These are phyloP conservation scores for Vigna unguiculata DNA, from an alignment of 306 rosid species.

Conservation along the genomic window DNA sequence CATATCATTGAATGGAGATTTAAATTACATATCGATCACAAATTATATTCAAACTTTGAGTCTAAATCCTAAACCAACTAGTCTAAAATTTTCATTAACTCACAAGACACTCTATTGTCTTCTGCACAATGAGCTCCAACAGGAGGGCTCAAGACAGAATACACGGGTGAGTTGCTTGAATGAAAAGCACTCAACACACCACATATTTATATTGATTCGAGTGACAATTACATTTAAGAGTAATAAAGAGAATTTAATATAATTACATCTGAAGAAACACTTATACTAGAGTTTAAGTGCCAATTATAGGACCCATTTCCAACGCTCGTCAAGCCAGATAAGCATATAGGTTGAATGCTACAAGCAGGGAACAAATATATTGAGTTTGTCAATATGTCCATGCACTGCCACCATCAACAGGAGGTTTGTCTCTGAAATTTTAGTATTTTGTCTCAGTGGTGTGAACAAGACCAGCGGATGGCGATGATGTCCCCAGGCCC, in stretches of 20 bases:
- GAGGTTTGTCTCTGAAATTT: not conserved
- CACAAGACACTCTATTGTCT: not conserved
- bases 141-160: not conserved
- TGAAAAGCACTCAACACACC: not conserved
- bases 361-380: too few species aligned
- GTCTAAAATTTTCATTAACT: not conserved
- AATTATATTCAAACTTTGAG: constrained; percentile 1
- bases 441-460: not conserved
- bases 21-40: constrained; percentile 29
- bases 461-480: not conserved
- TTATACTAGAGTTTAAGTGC: not conserved
- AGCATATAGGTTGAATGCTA: too few species aligned
- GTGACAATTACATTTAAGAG: not conserved
- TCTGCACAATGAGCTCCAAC: not conserved
- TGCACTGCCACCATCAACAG: too few species aligned
- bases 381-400: not conserved
- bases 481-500: too few species aligned
- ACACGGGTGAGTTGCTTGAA: not conserved
- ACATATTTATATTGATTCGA: not conserved
- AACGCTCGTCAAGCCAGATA: not conserved
- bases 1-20: constrained; percentile 13
- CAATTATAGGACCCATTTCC: not conserved
- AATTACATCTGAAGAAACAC: not conserved
- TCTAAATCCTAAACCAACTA: not conserved
- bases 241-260: not conserved